Percentiles rank a stretch among this genome's conserved stretches.
Conservation (phyloP, 1,284 basidiomycete genomes). For the Earliella scabrosa region DNA sequence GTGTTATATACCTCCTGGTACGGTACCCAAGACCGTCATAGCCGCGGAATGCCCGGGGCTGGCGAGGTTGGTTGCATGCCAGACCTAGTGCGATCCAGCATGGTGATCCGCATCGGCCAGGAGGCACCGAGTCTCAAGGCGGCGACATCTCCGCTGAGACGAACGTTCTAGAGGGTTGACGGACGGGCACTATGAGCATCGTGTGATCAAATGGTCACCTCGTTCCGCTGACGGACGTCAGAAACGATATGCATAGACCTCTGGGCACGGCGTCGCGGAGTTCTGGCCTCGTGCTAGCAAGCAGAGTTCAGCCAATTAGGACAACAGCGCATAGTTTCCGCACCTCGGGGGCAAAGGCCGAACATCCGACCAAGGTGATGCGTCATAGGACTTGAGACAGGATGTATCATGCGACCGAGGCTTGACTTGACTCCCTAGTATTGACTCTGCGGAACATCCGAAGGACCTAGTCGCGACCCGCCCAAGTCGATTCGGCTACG, state of each 20-base stretch:
- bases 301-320: not conserved
- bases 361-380: no score
- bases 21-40: no score
- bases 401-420: no score
- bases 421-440: no score
- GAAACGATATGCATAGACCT: not conserved
- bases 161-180: not conserved
- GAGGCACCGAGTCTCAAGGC: not conserved
- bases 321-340: not conserved
- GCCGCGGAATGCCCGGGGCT: no score
- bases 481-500: no score
- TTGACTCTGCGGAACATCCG: no score
- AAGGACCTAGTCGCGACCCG: no score
- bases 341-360: not conserved
- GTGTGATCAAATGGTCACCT: not conserved
- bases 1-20: not conserved
- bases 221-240: not conserved
- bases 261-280: not conserved
- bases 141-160: not conserved
- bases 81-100: not conserved
- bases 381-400: no score
- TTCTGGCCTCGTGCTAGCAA: no score
- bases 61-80: no score
- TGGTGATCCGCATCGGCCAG: not conserved
- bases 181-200: not conserved